Evolutionary conservation across 441 rosid species (phyloP), one percentile per base, ranked within the genome.

Genomic region (Pelargonium fulgidum): DNA sequence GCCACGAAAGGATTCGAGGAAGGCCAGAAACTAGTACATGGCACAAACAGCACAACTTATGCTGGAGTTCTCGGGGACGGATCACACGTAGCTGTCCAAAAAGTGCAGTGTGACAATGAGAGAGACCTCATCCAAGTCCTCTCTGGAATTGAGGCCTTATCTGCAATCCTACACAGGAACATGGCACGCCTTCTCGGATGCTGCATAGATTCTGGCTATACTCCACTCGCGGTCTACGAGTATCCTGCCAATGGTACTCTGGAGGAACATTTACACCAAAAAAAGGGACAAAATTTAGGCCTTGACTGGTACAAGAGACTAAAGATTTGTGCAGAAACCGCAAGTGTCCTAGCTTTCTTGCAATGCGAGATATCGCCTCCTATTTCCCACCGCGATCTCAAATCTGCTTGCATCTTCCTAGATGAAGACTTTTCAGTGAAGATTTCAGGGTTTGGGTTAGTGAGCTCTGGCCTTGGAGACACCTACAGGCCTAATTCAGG

Each of bases 241-340:
- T 84, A 82, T 69, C 92, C 90, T 0, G 88, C 85, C 16, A 88
- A 86, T 62, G 93, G 94, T 22, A 81, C 82, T 12, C 73, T 91
- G 50, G 82, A 74, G 63, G 87, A 89, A 67, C 80, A 85, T 52
- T 74, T 92, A 70, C 76, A 62, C 0, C 75, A 50, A 42, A 68
- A 67, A 22, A 77, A 66, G 26, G 78, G 65, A 5, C 74, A 75
- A 39, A 70, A 73, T 20, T 44, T 68, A 17, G 79, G 85, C 10
- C 87, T 88, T 70, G 90, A 88, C 70, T 89, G 96, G 96, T 81
- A 72, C 64, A 88, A 70, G 48, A 86, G 96, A 81, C 73, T 88
- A 62, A 77, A 71, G 73, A 80, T 89, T 68, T 86, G 85, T 20
- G 83, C 93, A 9, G 91, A 92, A 78, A 84, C 87, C 8, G 89